These are phyloP conservation scores for Dioscorea dumetorum DNA, from an alignment of 106 monocot genomes.

Conservation along the genomic window DNA sequence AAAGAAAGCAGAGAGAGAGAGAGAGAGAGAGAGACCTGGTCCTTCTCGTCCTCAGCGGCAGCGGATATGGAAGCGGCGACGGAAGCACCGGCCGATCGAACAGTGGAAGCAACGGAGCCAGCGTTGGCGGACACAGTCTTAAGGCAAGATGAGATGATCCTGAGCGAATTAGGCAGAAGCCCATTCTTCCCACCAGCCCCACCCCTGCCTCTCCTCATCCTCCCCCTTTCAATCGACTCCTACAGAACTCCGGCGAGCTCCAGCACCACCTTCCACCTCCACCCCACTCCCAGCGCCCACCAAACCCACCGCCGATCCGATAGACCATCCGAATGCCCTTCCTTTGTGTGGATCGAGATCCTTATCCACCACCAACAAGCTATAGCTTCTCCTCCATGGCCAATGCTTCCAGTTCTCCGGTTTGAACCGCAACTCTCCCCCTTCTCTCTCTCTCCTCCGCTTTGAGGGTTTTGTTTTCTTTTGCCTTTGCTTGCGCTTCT, in stretches of 20 bases:
- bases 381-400: too few relatives aligned
- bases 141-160: conserved; percentile 92
- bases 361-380: too few relatives aligned
- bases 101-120: conserved; percentile 61
- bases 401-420: too few relatives aligned
- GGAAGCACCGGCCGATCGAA: conserved; percentile 80
- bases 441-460: not conserved
- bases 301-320: conserved; percentile 26
- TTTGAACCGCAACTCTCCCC: not conserved
- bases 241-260: conserved; percentile 1
- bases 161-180: conserved; percentile 78
- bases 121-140: conserved; percentile 94
- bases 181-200: conserved; percentile 40
- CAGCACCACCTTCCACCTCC: conserved; percentile 3
- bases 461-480: not conserved
- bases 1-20: not conserved
- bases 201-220: conserved; percentile 23
- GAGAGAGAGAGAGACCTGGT: conserved; percentile 43
- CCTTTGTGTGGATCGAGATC: too few relatives aligned
- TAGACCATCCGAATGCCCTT: conserved; percentile 43
- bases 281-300: conserved; percentile 21
- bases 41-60: conserved; percentile 57
- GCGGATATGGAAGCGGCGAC: conserved; percentile 69
- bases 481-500: too few relatives aligned
- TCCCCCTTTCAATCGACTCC: conserved; percentile 12